Conservation (phyloP, 768 basidiomycete genomes). For the Amanita jacksonii region DNA sequence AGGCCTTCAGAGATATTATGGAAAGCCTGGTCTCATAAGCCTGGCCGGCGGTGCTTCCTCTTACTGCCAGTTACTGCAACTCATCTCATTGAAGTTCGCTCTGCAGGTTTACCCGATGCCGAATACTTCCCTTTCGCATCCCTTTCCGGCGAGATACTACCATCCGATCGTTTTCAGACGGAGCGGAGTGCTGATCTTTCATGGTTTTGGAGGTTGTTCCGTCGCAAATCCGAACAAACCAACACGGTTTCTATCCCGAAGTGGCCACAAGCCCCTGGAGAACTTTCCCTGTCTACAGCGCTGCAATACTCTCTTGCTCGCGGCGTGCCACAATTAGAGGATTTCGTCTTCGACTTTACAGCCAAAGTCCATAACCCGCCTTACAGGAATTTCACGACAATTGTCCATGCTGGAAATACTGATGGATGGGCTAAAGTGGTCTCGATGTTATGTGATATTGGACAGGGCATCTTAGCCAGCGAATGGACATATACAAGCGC, state of each 20-base stretch:
- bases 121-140: slow-evolving; percentile 63
- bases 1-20: slow-evolving; percentile 50
- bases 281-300: slow-evolving; percentile 50
- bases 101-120: slow-evolving; percentile 52
- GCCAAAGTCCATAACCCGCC: slow-evolving; percentile 44
- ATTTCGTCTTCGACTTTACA: slow-evolving; percentile 50
- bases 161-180: slow-evolving; percentile 12
- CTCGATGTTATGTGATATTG: slow-evolving; percentile 54
- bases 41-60: slow-evolving; percentile 54
- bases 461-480: slow-evolving; percentile 45
- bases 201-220: slow-evolving; percentile 54
- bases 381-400: slow-evolving; percentile 47
- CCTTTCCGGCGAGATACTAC: slow-evolving; percentile 43
- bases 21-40: slow-evolving; percentile 40
- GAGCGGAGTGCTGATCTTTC: slow-evolving; percentile 24
- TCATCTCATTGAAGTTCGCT: not conserved
- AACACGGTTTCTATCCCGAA: slow-evolving; percentile 50
- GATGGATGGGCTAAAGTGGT: slow-evolving; percentile 58
- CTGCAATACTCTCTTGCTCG: slow-evolving; percentile 56
- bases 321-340: slow-evolving; percentile 49
- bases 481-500: slow-evolving; percentile 74
- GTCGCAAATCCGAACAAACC: slow-evolving; percentile 31
- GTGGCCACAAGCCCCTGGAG: slow-evolving; percentile 33
- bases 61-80: slow-evolving; percentile 9
- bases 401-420: slow-evolving; percentile 61